Evolutionary conservation across 2,329 filamentous ascomycete genomes (phyloP).

Genomic region (Aspergillus sp.): DNA sequence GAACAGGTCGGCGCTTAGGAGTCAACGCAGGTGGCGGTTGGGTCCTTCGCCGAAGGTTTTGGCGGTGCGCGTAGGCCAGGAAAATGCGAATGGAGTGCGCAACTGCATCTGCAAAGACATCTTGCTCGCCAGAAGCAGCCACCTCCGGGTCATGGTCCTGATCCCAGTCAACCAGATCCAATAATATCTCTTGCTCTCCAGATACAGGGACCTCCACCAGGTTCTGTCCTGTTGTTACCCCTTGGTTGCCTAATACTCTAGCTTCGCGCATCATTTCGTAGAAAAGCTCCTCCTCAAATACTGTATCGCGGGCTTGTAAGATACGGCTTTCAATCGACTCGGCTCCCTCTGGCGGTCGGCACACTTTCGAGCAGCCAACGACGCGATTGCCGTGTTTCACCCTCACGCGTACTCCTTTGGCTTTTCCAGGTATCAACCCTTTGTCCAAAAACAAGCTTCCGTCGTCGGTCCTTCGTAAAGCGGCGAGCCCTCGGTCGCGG

Average conservation of each 20-base stretch:
- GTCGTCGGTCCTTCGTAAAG: constrained; percentile 70
- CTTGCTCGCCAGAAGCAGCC: constrained; percentile 29
- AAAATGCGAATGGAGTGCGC: constrained; percentile 71
- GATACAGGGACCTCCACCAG: constrained; percentile 57
- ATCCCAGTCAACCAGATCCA: constrained; percentile 68
- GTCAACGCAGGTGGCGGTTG: constrained; percentile 60
- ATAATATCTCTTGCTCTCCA: constrained; percentile 56
- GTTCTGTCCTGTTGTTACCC: constrained; percentile 64
- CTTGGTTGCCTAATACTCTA: constrained; percentile 67
- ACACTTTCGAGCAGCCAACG: constrained; percentile 53
- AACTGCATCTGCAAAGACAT: constrained; percentile 62
- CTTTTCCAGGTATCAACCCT: constrained; percentile 50
- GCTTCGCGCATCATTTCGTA: constrained; percentile 84
- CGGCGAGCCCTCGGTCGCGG: constrained; percentile 73
- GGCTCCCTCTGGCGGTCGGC: constrained; percentile 16
- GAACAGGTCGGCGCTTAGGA: constrained; percentile 49
- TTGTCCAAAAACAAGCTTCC: constrained; percentile 74
- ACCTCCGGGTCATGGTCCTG: constrained; percentile 30
- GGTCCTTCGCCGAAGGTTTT: constrained; percentile 66
- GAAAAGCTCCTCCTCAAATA: constrained; percentile 73
- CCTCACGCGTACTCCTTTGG: constrained; percentile 66
- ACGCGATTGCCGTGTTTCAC: constrained; percentile 59
- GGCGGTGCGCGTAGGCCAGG: constrained; percentile 74
- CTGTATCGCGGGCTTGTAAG: constrained; percentile 48
- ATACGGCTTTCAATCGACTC: constrained; percentile 38